Evolutionary conservation across 2,329 filamentous ascomycete genomes (phyloP).

Genomic region (Pseudocercospora musae): DNA sequence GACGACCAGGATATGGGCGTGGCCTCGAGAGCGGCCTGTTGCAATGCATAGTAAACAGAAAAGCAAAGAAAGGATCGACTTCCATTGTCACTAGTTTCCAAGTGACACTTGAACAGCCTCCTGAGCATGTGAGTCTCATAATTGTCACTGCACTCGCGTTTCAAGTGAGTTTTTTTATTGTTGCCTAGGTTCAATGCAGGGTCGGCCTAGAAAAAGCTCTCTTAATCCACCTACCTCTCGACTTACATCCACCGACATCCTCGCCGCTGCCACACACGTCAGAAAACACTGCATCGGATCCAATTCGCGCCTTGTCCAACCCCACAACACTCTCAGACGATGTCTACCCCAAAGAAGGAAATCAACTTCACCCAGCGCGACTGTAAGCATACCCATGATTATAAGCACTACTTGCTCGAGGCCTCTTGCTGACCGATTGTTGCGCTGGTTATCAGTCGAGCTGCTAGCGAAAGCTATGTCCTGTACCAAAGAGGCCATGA

Average conservation of each 20-base stretch:
- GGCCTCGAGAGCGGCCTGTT: not conserved
- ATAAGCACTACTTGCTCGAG: not conserved
- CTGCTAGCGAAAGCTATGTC: conserved; percentile 17
- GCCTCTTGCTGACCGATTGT: not conserved
- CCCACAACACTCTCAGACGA: not conserved
- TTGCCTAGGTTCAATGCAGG: not conserved
- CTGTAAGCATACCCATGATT: not conserved
- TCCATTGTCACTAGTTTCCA: not conserved
- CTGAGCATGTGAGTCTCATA: not conserved
- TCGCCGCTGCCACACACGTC: not conserved
- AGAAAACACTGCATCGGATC: not conserved
- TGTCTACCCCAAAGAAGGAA: conserved; percentile 2
- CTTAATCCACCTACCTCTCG: not conserved
- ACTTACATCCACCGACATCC: not conserved
- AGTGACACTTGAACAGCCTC: not conserved
- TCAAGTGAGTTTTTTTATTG: not conserved
- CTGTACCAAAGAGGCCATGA: conserved; percentile 17
- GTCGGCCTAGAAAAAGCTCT: not conserved
- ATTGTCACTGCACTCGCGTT: not conserved
- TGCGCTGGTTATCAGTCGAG: conserved; percentile 5
- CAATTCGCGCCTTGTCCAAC: not conserved
- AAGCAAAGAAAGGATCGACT: not conserved
- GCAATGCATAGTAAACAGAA: not conserved
- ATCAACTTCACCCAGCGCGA: conserved; percentile 20
- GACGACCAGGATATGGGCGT: not conserved